Percentiles rank a stretch among this genome's conserved stretches.
Evolutionary conservation across 768 basidiomycete genomes (phyloP).

Genomic region (Glaciozyma antarctica): DNA sequence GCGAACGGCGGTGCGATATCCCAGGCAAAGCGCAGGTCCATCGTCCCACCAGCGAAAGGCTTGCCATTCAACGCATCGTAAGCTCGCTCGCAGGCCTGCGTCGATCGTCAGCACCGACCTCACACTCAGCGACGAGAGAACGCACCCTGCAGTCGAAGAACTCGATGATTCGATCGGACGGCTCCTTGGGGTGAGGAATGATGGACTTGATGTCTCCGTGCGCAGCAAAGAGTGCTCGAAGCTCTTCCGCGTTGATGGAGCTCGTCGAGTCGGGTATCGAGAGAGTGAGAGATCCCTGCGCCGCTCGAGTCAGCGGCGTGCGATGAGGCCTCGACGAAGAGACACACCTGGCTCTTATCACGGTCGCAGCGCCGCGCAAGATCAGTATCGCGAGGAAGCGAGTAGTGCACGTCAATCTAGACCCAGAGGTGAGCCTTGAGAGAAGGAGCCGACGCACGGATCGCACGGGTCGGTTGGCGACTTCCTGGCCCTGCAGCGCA

Average conservation of each 20-base stretch:
- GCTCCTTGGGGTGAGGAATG: slow-evolving; percentile 41
- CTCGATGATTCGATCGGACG: slow-evolving; percentile 67
- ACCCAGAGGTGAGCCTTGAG: too few relatives aligned
- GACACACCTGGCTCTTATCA: slow-evolving; percentile 67
- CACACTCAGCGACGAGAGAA: not conserved
- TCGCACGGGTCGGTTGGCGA: slow-evolving; percentile 81
- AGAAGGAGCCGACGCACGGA: slow-evolving; percentile 17
- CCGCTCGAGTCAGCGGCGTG: not conserved
- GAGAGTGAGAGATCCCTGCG: slow-evolving; percentile 72
- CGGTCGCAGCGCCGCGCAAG: slow-evolving; percentile 50
- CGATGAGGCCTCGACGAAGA: not conserved
- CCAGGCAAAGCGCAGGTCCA: slow-evolving; percentile 82
- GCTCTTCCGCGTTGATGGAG: slow-evolving; percentile 70
- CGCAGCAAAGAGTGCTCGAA: slow-evolving; percentile 73
- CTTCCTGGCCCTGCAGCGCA: slow-evolving; percentile 75
- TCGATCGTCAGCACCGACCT: slow-evolving; percentile 16
- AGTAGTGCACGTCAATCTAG: slow-evolving; percentile 98
- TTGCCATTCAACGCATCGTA: slow-evolving; percentile 70
- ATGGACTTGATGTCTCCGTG: slow-evolving; percentile 85
- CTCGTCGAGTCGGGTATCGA: slow-evolving; percentile 62
- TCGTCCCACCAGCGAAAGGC: slow-evolving; percentile 69
- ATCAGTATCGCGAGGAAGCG: slow-evolving; percentile 79
- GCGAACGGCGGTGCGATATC: slow-evolving; percentile 43
- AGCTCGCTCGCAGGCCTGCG: slow-evolving; percentile 65
- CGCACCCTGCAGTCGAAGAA: slow-evolving; percentile 79